These are phyloP conservation scores for Pseudisothecium myosuroides DNA, from an alignment of 225 moss, liverwort and hornwort species.

Conservation along the genomic window DNA sequence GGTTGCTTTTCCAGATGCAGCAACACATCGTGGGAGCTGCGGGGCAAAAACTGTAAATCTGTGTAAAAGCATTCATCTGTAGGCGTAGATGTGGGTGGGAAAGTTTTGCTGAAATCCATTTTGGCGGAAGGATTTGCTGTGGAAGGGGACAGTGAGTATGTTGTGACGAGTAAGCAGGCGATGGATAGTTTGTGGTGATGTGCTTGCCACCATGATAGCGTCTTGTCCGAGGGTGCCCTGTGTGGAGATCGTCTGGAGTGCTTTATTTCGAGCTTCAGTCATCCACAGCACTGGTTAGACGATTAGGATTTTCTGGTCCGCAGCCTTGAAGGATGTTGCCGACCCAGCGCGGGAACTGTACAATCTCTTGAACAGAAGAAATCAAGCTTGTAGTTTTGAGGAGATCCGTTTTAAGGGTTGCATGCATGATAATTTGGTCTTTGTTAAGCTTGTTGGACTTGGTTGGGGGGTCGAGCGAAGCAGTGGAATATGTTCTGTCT, in stretches of 20 bases:
- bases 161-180: not conserved
- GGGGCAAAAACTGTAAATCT: slow-evolving; percentile 65
- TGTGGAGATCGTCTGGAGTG: not conserved
- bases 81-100: slow-evolving; percentile 14
- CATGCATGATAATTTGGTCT: not conserved
- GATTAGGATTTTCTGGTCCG: slow-evolving; percentile 8
- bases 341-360: slow-evolving; percentile 25
- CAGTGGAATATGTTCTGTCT: not conserved
- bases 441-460: not conserved
- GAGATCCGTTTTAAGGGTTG: not conserved
- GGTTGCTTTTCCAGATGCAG: slow-evolving; percentile 29
- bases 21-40: slow-evolving; percentile 40
- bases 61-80: slow-evolving; percentile 34
- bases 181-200: not conserved
- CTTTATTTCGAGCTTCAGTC: slow-evolving; percentile 5
- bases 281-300: not conserved
- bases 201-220: not conserved
- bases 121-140: not conserved
- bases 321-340: not conserved
- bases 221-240: not conserved
- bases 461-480: not conserved
- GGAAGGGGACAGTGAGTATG: not conserved
- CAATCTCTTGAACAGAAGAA: slow-evolving; percentile 27
- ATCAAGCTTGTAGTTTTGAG: not conserved
- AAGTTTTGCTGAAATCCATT: not conserved